phyloP scores from a whole-genome alignment of 129 eudicot species.

The Deinandra increscens region DNA sequence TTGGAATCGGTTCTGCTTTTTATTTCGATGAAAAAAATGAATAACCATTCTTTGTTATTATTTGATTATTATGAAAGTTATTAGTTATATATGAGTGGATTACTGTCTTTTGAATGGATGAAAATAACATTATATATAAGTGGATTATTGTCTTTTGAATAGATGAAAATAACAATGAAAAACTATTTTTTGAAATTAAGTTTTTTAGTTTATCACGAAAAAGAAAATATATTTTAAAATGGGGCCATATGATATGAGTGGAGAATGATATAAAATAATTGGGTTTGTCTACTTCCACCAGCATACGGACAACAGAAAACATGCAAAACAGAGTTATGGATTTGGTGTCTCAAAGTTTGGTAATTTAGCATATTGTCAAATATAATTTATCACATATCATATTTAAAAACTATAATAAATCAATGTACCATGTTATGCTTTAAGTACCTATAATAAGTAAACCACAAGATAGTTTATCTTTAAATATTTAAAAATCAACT shows the following conservation, averaged over 20 bases:
- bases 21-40: too few species aligned
- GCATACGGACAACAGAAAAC: conserved; percentile 37
- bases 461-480: not conserved
- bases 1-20: too few species aligned
- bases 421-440: conserved; percentile 3
- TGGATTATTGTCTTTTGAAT: not conserved
- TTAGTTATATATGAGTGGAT: too few species aligned
- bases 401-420: not conserved
- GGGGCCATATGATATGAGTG: conserved; percentile 13
- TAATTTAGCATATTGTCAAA: conserved; percentile 26
- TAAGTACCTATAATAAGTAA: not conserved
- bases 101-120: too few species aligned
- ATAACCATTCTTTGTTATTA: too few species aligned
- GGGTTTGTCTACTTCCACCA: conserved; percentile 8
- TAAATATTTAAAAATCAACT: not conserved
- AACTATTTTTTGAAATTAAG: too few species aligned
- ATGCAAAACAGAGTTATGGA: conserved; percentile 29
- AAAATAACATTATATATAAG: too few species aligned
- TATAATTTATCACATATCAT: not conserved
- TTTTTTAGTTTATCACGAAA: not conserved
- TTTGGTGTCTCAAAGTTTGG: conserved; percentile 39
- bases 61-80: too few species aligned
- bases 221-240: not conserved
- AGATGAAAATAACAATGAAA: not conserved
- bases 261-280: conserved; percentile 16